Base-by-base conservation (phyloP, 805 yeast species). In the Schizosaccharomyces osmophilus region DNA sequence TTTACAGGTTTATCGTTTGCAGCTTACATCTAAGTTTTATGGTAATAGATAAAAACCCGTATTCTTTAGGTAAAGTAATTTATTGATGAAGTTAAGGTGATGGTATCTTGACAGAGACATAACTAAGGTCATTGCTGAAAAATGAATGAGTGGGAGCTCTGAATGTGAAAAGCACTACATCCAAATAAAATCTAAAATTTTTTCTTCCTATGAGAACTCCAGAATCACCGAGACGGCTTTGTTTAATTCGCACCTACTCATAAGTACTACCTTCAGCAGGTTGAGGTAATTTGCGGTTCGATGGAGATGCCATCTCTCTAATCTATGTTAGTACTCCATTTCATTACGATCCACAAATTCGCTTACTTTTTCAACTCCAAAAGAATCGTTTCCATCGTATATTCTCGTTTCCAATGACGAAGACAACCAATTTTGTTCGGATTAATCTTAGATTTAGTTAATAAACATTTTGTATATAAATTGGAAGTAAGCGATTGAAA, bases 331-430 rank as follows among this genome's bases (percentile, higher is more conserved):
- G 36, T 22, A 17, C 48, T 29, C 13, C 26, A 5, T 19, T 45
- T 4, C 51, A n/a, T 36, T 45, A 45, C 51, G 32, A 17, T 31
- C 13, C 36, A 26, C 29, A 26, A 22, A 29, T 36, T 4, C 32
- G 31, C 48, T 17, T 58, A 65, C 69, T 85, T 85, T 74, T 98
- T 80, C 67, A 93, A 73, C 68, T 89, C 97, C 65, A 89, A 78
- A 65, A 93, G 76, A 6, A 93, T 77, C n/a, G 88, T 85, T 73
- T 93, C 98, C 88, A 93, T 87, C 57, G 89, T 86, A 70, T 84
- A 86, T n/a, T 81, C 77, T 69, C 95, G 78, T 71, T 84, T 87
- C 99, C 99, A 93, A 66, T 80, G 77, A 62, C 79, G 78, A 70
- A 93, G 78, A 17, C 83, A 81, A 48, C 82, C 82, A 66, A 93